These are phyloP conservation scores for Saccharomycopsis capsularis DNA, from an alignment of 805 yeast genomes.

Conservation along the genomic window DNA sequence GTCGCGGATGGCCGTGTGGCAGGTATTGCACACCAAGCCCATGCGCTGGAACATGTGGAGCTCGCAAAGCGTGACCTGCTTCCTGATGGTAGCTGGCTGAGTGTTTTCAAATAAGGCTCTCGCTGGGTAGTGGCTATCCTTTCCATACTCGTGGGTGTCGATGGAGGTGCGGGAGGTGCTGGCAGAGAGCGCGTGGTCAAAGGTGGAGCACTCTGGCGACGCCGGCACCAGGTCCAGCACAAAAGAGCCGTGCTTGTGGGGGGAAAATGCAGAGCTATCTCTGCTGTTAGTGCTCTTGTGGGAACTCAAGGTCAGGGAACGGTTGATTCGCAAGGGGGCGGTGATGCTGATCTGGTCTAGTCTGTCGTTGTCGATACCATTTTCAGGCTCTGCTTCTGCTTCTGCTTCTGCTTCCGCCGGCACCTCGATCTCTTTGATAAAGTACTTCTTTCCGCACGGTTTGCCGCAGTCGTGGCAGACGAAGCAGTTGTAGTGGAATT, in stretches of 20 bases:
- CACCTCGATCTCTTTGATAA: slow-evolving; percentile 52
- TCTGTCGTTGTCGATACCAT: not conserved
- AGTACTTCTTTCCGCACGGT: slow-evolving; percentile 81
- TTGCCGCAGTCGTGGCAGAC: slow-evolving; percentile 76
- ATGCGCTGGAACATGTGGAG: slow-evolving; percentile 82
- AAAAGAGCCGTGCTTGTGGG: no score
- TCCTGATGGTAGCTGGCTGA: not conserved
- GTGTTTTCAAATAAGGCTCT: not conserved
- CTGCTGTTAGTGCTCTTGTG: not conserved
- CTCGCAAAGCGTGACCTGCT: slow-evolving; percentile 64
- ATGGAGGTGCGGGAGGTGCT: slow-evolving; percentile 1
- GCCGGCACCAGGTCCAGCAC: no score
- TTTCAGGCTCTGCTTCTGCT: no score
- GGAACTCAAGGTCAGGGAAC: not conserved
- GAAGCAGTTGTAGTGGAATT: slow-evolving; percentile 84
- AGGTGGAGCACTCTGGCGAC: slow-evolving; percentile 11
- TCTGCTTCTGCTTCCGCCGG: not conserved
- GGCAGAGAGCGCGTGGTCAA: slow-evolving; percentile 1
- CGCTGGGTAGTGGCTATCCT: not conserved
- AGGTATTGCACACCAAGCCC: slow-evolving; percentile 75
- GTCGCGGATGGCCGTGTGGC: slow-evolving; percentile 81
- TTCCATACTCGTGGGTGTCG: not conserved
- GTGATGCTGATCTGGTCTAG: slow-evolving; percentile 5
- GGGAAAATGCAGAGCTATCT: not conserved
- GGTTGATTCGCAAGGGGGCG: slow-evolving; percentile 8